Evolutionary conservation across 2,329 filamentous ascomycete genomes (phyloP).

Genomic region (Tolypocladium sp.): DNA sequence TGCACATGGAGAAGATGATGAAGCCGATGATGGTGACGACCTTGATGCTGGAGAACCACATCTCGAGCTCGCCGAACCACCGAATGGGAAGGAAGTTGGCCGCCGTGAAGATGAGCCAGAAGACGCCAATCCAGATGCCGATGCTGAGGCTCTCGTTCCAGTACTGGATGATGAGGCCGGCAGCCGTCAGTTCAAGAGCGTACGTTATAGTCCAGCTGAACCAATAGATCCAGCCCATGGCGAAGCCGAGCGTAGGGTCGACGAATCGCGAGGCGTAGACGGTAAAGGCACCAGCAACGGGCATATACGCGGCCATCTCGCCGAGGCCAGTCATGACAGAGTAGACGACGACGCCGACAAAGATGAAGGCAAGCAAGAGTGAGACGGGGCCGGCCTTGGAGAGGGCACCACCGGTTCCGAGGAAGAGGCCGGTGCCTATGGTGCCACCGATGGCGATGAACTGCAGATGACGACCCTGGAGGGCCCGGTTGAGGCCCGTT

Average conservation of each 20-base stretch:
- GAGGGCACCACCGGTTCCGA: constrained; percentile 56
- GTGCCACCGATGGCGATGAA: constrained; percentile 50
- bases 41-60: constrained; percentile 71
- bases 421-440: constrained; percentile 65
- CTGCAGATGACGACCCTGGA: constrained; percentile 33
- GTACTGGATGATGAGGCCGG: constrained; percentile 67
- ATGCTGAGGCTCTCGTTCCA: constrained; percentile 56
- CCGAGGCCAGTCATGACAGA: constrained; percentile 63
- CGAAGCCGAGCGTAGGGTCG: constrained; percentile 62
- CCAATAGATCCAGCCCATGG: constrained; percentile 80
- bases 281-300: constrained; percentile 68
- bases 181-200: constrained; percentile 63
- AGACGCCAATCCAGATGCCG: constrained; percentile 64
- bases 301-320: constrained; percentile 72
- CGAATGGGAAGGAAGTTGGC: constrained; percentile 64
- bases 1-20: constrained; percentile 66
- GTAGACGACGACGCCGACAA: constrained; percentile 64
- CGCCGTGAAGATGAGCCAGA: constrained; percentile 60
- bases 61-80: constrained; percentile 69
- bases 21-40: constrained; percentile 67
- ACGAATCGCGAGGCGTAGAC: constrained; percentile 69
- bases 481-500: constrained; percentile 24
- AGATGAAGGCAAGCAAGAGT: constrained; percentile 58
- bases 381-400: constrained; percentile 56
- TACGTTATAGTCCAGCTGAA: constrained; percentile 68